Evolutionary conservation across 176 grass and related monocot species (phyloP).

Genomic region (Carex parvula): DNA sequence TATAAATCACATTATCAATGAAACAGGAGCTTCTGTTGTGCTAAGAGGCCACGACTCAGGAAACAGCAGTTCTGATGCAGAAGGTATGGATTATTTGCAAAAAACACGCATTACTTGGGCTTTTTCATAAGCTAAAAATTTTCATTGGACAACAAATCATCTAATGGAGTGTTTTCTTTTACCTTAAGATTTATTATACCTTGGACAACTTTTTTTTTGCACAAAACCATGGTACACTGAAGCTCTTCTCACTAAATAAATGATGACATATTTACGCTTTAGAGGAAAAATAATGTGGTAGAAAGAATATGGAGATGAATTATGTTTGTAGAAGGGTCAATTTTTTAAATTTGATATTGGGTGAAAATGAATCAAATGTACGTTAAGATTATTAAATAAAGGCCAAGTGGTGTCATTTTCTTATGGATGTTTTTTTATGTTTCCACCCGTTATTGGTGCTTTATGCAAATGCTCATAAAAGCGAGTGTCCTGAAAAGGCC

Average conservation of each 20-base stretch:
- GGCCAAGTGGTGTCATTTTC: background rate
- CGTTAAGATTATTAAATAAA: background rate
- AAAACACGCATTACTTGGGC: background rate
- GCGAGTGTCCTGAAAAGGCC: background rate
- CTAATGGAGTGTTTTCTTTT: background rate
- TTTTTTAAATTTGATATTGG: background rate
- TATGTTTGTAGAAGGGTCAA: background rate
- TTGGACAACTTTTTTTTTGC: background rate
- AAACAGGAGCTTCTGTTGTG: conserved; percentile 84
- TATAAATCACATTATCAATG: conserved; percentile 99
- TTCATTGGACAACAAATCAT: background rate
- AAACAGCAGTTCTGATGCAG: conserved; percentile 41
- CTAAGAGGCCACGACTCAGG: conserved; percentile 64
- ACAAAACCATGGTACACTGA: background rate
- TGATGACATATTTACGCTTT: background rate
- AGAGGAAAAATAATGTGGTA: background rate
- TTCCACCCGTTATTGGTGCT: background rate
- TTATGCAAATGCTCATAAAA: background rate
- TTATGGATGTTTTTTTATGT: conserved; percentile 12
- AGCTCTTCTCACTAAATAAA: background rate
- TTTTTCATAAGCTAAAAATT: background rate
- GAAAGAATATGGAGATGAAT: background rate
- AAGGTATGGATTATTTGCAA: conserved; percentile 54
- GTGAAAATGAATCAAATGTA: background rate
- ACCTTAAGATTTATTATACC: background rate